phyloP scores from a whole-genome alignment of 169 alveolate species.

The Eimeria brunetti region DNA sequence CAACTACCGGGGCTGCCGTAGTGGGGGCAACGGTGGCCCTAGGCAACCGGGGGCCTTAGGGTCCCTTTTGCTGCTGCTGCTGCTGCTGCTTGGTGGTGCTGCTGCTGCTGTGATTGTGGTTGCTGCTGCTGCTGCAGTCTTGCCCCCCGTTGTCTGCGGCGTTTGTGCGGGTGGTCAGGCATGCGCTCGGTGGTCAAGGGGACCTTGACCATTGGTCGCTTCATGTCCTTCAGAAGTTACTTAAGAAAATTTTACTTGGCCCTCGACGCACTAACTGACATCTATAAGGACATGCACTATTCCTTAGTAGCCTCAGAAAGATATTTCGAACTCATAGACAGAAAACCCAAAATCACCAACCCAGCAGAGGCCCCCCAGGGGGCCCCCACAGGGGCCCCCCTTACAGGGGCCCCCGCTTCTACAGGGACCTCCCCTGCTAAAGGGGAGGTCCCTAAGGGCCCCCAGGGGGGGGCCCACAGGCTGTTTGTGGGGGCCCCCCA shows the following conservation, averaged over 20 bases:
- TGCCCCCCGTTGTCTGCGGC: background rate
- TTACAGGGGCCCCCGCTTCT: background rate
- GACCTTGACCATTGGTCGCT: constrained; percentile 59
- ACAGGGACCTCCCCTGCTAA: too few species aligned
- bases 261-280: constrained; percentile 51
- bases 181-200: constrained; percentile 51
- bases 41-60: background rate
- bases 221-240: constrained; percentile 62
- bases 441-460: background rate
- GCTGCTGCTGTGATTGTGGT: background rate
- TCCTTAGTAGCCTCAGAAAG: constrained; percentile 41
- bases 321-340: constrained; percentile 71
- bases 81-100: too few species aligned
- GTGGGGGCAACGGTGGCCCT: background rate
- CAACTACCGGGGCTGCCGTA: background rate
- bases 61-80: background rate
- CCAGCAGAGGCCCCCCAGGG: constrained; percentile 2
- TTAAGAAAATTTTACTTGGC: constrained; percentile 56
- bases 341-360: background rate
- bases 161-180: constrained; percentile 43
- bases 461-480: constrained; percentile 17
- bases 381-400: constrained; percentile 3
- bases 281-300: constrained; percentile 10
- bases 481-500: background rate
- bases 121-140: background rate